These are phyloP conservation scores for Leersia perrieri DNA, from an alignment of 176 grass and related monocot species.

Conservation along the genomic window DNA sequence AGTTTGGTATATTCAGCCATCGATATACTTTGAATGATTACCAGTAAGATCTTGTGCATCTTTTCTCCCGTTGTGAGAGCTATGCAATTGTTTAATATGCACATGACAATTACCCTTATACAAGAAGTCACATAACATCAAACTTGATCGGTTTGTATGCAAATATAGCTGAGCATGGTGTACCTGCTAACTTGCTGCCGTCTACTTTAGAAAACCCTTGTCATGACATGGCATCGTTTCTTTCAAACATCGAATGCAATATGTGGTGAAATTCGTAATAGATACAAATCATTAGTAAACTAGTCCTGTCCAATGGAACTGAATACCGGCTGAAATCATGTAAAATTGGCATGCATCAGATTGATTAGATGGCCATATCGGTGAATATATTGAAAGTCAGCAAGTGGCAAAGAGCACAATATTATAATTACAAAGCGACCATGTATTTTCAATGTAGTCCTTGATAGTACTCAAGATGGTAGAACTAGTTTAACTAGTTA, in stretches of 20 bases:
- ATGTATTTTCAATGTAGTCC: neutral
- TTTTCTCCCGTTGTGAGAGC: neutral
- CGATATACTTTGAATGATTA: constrained; percentile 3
- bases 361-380: constrained; percentile 8
- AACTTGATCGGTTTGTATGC: neutral
- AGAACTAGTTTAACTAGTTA: neutral
- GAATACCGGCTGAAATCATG: neutral
- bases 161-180: neutral
- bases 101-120: neutral
- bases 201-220: neutral
- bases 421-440: neutral
- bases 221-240: neutral
- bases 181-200: neutral
- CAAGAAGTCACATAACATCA: neutral
- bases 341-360: neutral
- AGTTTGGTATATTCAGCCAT: neutral
- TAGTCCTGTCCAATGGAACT: neutral
- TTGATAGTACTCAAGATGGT: neutral
- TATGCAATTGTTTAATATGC: neutral
- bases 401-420: neutral
- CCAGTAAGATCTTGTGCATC: neutral
- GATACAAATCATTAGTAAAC: neutral
- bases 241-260: neutral
- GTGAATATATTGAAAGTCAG: neutral
- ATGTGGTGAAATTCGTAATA: neutral